Evolutionary conservation across 208 protist genomes (phyloP), one percentile per base, ranked within the genome.

Genomic region (Acanthamoeba royreba): DNA sequence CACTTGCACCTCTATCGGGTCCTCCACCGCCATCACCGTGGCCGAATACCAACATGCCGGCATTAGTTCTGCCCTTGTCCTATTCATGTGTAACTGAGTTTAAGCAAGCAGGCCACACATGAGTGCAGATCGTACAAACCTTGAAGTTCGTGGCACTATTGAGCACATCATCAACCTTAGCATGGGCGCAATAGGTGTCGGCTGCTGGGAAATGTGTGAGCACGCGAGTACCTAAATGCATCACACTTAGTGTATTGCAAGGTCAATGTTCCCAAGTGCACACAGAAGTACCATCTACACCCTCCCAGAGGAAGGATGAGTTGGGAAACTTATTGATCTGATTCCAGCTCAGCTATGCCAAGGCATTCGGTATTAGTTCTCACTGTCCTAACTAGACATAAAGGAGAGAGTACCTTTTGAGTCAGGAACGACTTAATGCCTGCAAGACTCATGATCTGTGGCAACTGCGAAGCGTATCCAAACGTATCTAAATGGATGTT

Each of bases 1-100:
- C n/a, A n/a, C n/a, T n/a, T n/a, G n/a, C n/a, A n/a, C n/a, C n/a
- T 7, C 92, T 47, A 11, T 55, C 72, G 15, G 97, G 97, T 11
- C 97, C 96, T 40, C 96, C 96, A 35, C 96, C 96, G 22, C 96
- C 96, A 42, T 97, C 96, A 47, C 97, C 97, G 83, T 96, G 93
- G 5, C 96, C 94, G 31, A 66, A 94, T 5, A 94, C 74, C 58
- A 86, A 95, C 40, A 92, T 45, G 4, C 38, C 31, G 25, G 81
- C 81, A 38, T 49, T 88, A 8, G 38, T 61, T 31, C 81, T 88
- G 15, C 40, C 81, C 13, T 49, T 88, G 40, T 88, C 81, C 81
- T 88, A 9, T 28, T 25, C 31, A 15, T 9, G 33, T 0, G 28
- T 33, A 4, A 49, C 35, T 28, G 43, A 0, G 17, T 35, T 77